Evolutionary conservation across 106 monocot genomes (phyloP), one percentile per base, ranked within the genome.

Genomic region (Dendrobium chrysotoxum): DNA sequence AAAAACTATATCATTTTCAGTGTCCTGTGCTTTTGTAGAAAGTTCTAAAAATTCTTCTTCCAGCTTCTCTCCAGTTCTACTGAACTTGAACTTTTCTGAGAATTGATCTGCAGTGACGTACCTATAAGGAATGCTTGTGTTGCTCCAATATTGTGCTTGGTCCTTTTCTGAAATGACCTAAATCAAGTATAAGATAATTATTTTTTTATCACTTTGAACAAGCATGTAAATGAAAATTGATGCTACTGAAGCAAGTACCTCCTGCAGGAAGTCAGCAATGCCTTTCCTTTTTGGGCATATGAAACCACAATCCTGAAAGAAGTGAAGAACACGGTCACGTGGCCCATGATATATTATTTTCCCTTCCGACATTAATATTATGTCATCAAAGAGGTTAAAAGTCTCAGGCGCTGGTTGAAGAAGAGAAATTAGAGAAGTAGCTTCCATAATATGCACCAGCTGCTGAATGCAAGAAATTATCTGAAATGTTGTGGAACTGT

Each of bases 371-470:
- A 81, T 40, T 35, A 81, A 23, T 0, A 81, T 40, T 40, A 81
- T 81, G 26, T 81, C 81, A 58, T 81, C 81, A 42, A 81, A 81
- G 13, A 81, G 81, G 11, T 75, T 40, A 28, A 57, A 81, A 20
- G 75, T 75, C 23, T 81, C 81, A 16, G 81, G 81, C 38, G 81
- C 75, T 40, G 81, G 81, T 42, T 81, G 81, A 40, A 81, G 81
- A 39, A 81, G 75, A 31, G 81, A 81, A 54, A 81, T 46, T 23
- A 81, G 2, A n/a, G 57, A 31, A 23, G 81, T 81, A 3, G 23
- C 75, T 57, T 75, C 81, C 11, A 20, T 54, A 42, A 81, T 75
- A 40, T 81, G 81, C 2, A 81, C 72, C 17, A 80, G 72, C 26
- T 80, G 80, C 35, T 53, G 80, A 35, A 80, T 45, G 38, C 46